Conservation (phyloP, 176 grass and related monocot species). For the Canna indica region DNA sequence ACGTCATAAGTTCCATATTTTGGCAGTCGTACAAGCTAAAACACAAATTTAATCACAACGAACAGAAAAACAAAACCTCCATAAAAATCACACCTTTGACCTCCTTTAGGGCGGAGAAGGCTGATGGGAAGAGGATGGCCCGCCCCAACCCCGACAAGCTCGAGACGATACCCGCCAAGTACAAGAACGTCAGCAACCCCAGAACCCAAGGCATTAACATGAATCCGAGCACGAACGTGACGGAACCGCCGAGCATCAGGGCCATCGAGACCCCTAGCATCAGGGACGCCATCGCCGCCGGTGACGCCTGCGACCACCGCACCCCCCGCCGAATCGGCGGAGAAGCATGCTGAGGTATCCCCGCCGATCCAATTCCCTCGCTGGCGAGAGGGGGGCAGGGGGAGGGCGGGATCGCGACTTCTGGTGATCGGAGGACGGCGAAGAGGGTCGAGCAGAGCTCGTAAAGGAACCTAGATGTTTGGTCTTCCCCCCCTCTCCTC, state of each 20-base stretch:
- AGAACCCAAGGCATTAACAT: not conserved
- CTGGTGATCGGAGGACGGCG: not conserved
- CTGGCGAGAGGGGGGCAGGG: not conserved
- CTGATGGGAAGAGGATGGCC: not conserved
- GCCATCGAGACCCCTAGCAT: not conserved
- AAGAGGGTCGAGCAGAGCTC: not conserved
- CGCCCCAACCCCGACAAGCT: not conserved
- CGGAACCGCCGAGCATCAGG: not conserved
- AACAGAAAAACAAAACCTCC: not conserved
- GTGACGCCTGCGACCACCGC: not conserved
- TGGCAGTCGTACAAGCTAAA: not conserved
- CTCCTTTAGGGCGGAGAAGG: not conserved
- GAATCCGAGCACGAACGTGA: not conserved
- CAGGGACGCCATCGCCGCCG: not conserved
- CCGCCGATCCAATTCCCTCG: not conserved
- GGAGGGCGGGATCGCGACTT: not conserved
- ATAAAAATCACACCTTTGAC: not conserved
- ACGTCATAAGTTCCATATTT: not conserved
- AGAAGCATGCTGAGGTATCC: not conserved
- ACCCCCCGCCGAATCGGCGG: not conserved
- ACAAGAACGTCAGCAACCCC: not conserved
- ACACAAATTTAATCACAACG: not conserved
- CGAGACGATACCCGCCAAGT: not conserved
- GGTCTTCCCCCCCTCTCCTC: not conserved
- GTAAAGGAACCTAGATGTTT: not conserved